Base-by-base conservation (phyloP, 306 rosid genomes). In the Prunus salicina region DNA sequence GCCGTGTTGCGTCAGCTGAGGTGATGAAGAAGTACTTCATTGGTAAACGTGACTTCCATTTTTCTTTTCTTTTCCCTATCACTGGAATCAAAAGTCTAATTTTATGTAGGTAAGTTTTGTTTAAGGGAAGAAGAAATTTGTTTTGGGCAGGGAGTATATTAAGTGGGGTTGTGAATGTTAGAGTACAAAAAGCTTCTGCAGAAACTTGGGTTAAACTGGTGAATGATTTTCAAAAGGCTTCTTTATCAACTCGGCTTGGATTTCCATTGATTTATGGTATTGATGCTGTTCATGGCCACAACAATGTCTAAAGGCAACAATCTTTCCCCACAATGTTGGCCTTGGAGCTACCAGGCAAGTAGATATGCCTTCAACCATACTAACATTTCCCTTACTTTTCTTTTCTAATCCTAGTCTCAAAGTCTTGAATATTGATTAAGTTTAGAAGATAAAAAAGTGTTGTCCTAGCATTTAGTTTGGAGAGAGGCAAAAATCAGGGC, bases 221-320 rank as follows among this genome's bases (percentile, higher is more conserved):
- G 25, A 84, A 84, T 67, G 77, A 43, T 6, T 41, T 81, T 51
- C 88, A 78, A 58, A 46, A 52, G 43, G 81, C 79, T 2, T 69
- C 81, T 58, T 64, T 85, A 3, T 78, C 85, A 3, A 85, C 85
- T 6, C 75, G 86, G 10, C 86, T 78, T 27, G 79, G 81, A 12
- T 81, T 85, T 67, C 88, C 83, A 0, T 71, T 85, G 86, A 78
- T 85, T 66, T 85, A 75, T 77, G 85, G 85, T 5, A 84, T 84
- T 49, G 87, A 81, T 81, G 87, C 78, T 25, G 82, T 77, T 1
- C 87, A 84, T 77, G 87, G 87, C 38, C 77, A 84, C 69, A 84
- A 84, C 5, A 84, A 78, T 50, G 85, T 84, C 12, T 81, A 81
- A 72, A 67, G 6, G 85, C 85, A 28, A 81, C 81, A 1, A 66